phyloP scores from a whole-genome alignment of 768 basidiomycete genomes.

The Collybiopsis confluens region DNA sequence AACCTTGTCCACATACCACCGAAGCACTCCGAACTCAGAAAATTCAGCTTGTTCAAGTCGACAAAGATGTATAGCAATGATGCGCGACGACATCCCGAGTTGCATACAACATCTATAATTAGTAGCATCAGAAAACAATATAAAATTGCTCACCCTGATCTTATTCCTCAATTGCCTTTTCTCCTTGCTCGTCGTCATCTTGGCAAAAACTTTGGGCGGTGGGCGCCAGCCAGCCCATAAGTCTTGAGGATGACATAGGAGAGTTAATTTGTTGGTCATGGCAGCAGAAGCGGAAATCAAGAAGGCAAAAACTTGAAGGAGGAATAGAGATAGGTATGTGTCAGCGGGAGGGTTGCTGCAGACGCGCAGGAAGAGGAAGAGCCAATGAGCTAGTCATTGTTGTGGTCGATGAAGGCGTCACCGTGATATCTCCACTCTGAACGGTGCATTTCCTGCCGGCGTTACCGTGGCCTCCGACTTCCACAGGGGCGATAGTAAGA shows the following conservation, averaged over 20 bases:
- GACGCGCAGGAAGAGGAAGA: neutral
- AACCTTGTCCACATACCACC: too few relatives aligned
- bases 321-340: neutral
- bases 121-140: conserved; percentile 5
- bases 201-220: conserved; percentile 89
- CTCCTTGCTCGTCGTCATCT: conserved; percentile 92
- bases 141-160: conserved; percentile 92
- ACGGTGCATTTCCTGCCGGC: conserved; percentile 60
- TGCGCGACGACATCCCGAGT: conserved; percentile 69
- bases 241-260: conserved; percentile 20
- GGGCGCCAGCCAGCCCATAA: conserved; percentile 80
- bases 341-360: conserved; percentile 7
- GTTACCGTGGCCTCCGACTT: conserved; percentile 57
- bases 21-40: too few relatives aligned
- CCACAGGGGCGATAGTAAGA: conserved; percentile 48
- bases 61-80: conserved; percentile 23
- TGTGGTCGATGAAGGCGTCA: conserved; percentile 30
- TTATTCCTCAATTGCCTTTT: conserved; percentile 96
- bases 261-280: conserved; percentile 31
- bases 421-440: conserved; percentile 67
- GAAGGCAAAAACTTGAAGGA: neutral
- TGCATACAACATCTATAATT: conserved; percentile 73
- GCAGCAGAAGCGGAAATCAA: conserved; percentile 7
- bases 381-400: conserved; percentile 9
- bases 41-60: conserved; percentile 16